These are phyloP conservation scores for Artemisia princeps DNA, from an alignment of 140 eudicot genomes.

Conservation along the genomic window DNA sequence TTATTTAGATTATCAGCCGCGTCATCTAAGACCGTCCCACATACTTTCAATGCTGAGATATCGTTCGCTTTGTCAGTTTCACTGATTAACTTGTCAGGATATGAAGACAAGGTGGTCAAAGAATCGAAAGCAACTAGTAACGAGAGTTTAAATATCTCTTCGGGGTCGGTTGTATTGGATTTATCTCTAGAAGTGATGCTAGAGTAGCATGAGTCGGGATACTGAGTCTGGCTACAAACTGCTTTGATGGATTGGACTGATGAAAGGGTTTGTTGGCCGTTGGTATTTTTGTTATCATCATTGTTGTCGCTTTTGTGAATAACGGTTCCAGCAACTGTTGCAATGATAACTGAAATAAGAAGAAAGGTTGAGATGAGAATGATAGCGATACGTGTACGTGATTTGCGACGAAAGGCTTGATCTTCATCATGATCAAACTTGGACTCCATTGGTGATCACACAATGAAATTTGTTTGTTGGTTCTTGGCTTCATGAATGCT, in stretches of 20 bases:
- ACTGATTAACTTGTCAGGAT: conserved; percentile 19
- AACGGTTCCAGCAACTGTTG: conserved; percentile 44
- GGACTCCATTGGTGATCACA: no score
- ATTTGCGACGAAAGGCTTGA: conserved; percentile 40
- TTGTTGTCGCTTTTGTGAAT: conserved; percentile 25
- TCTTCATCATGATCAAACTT: conserved; percentile 45
- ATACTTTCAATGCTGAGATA: conserved; percentile 37
- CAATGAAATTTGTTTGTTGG: background rate
- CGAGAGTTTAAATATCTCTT: conserved; percentile 45
- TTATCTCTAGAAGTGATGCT: conserved; percentile 31
- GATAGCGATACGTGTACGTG: conserved; percentile 53
- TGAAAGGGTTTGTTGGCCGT: conserved; percentile 19
- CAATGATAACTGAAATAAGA: conserved; percentile 40
- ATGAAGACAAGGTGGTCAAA: conserved; percentile 26
- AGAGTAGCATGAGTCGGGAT: conserved; percentile 49
- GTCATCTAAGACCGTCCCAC: conserved; percentile 39
- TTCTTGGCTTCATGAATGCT: background rate
- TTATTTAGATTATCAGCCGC: conserved; percentile 50
- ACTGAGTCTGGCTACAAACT: conserved; percentile 46
- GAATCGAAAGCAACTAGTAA: conserved; percentile 33
- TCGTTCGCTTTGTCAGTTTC: conserved; percentile 17
- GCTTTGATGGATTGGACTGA: conserved; percentile 46
- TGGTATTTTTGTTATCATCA: background rate
- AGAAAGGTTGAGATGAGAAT: conserved; percentile 38
- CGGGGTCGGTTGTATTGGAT: conserved; percentile 44